These are phyloP conservation scores for Serendipita sp. DNA, from an alignment of 768 basidiomycete genomes.

Conservation along the genomic window DNA sequence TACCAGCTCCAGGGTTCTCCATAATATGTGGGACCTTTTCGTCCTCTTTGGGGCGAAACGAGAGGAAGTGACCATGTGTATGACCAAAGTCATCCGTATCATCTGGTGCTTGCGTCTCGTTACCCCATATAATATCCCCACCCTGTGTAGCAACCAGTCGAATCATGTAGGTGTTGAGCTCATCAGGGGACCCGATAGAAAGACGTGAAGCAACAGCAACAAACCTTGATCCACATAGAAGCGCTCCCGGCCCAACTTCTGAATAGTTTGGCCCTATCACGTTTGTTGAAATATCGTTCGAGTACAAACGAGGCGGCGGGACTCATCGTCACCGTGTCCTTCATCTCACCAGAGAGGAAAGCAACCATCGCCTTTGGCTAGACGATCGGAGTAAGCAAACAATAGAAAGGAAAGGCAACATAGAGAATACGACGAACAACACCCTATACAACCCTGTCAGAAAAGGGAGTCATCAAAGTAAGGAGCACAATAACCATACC, in stretches of 20 bases:
- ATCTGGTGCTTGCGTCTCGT: conserved; percentile 33
- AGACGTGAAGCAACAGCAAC: conserved; percentile 8
- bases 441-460: neutral
- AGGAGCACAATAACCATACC: conserved; percentile 26
- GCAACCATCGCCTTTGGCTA: conserved; percentile 91
- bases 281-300: conserved; percentile 11
- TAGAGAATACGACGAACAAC: conserved; percentile 6
- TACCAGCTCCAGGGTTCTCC: conserved; percentile 22
- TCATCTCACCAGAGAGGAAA: conserved; percentile 91
- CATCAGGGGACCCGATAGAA: neutral
- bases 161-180: neutral
- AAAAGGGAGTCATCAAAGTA: neutral
- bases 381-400: neutral
- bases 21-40: conserved; percentile 12
- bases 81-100: conserved; percentile 25
- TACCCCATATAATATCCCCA: conserved; percentile 74
- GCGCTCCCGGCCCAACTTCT: conserved; percentile 91
- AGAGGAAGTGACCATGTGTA: conserved; percentile 69
- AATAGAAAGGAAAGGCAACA: neutral
- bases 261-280: conserved; percentile 77
- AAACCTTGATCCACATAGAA: conserved; percentile 87
- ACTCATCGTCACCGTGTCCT: conserved; percentile 76
- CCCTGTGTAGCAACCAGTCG: conserved; percentile 43
- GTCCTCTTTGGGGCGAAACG: conserved; percentile 39
- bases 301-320: conserved; percentile 61